Percentiles rank a stretch among this genome's conserved stretches.
These are phyloP conservation scores for Cladorrhinum sp. DNA, from an alignment of 2,329 filamentous ascomycete species.

Conservation along the genomic window DNA sequence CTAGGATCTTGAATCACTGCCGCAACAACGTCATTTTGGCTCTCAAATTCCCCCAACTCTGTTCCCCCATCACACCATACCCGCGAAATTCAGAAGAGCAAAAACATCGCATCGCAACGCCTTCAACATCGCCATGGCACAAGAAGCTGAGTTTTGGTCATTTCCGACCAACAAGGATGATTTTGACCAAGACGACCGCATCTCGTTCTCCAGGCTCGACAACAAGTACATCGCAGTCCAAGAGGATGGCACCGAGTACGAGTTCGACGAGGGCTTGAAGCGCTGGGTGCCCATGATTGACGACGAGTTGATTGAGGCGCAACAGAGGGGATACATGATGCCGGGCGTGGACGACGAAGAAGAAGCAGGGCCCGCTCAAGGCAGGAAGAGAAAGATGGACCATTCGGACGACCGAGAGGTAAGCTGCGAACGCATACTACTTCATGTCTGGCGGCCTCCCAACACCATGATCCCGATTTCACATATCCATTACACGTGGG, in stretches of 20 bases:
- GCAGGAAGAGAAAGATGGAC: slow-evolving; percentile 38
- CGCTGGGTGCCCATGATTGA: slow-evolving; percentile 66
- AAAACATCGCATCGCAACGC: background rate
- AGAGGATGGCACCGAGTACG: slow-evolving; percentile 79
- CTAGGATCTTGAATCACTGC: background rate
- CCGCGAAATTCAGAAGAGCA: background rate
- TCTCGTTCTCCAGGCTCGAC: slow-evolving; percentile 82
- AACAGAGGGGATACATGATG: slow-evolving; percentile 29
- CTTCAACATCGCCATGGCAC: slow-evolving; percentile 15
- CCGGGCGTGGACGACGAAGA: slow-evolving; percentile 13
- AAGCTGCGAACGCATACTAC: slow-evolving; percentile 33
- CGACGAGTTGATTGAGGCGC: slow-evolving; percentile 32
- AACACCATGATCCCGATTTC: slow-evolving; percentile 6
- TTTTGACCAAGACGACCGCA: slow-evolving; percentile 75
- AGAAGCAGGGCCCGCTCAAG: slow-evolving; percentile 24
- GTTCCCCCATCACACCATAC: background rate
- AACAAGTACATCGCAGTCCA: slow-evolving; percentile 80
- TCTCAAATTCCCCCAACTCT: background rate
- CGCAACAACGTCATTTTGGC: slow-evolving; percentile 5
- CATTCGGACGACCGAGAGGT: slow-evolving; percentile 41
- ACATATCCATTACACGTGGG: background rate
- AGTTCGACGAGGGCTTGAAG: slow-evolving; percentile 68
- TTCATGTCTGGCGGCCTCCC: slow-evolving; percentile 18
- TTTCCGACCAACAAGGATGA: slow-evolving; percentile 62
- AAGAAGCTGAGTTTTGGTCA: slow-evolving; percentile 33